Evolutionary conservation across 148 eudicot species (phyloP).

Genomic region (Salicornia ramosissima): DNA sequence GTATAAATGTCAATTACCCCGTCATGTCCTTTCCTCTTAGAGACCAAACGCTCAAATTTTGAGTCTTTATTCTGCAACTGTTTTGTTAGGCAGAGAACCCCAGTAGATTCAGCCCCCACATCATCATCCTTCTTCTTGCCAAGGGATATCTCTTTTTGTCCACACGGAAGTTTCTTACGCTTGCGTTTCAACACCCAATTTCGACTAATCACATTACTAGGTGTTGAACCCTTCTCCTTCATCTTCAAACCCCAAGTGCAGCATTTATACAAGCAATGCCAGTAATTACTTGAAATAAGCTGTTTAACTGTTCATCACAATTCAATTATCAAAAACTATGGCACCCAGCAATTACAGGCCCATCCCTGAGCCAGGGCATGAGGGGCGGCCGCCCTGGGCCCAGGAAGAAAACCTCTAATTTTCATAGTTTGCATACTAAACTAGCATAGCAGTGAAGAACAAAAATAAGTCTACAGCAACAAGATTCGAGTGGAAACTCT

Average conservation of each 20-base stretch:
- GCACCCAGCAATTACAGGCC: too few species aligned
- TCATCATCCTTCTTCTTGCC: constrained; percentile 36
- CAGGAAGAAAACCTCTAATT: too few species aligned
- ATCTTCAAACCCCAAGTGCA: constrained; percentile 35
- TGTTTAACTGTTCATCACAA: too few species aligned
- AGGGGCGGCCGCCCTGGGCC: too few species aligned
- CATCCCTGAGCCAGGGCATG: too few species aligned
- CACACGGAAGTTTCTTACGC: constrained; percentile 55
- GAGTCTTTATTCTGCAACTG: constrained; percentile 33
- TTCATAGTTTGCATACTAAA: too few species aligned
- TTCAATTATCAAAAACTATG: too few species aligned
- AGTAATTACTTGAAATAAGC: too few species aligned
- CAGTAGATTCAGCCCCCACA: constrained; percentile 34
- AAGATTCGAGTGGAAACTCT: too few species aligned
- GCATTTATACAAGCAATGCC: constrained; percentile 31
- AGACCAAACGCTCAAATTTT: constrained; percentile 32
- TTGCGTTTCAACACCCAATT: constrained; percentile 87
- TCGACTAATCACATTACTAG: constrained; percentile 57
- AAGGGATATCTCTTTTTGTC: constrained; percentile 37
- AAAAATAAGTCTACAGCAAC: too few species aligned
- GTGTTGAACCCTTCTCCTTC: constrained; percentile 56
- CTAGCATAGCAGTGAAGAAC: too few species aligned
- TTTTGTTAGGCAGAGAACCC: constrained; percentile 36
- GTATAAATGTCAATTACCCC: constrained; percentile 43
- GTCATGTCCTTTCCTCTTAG: constrained; percentile 75